Conservation (phyloP, 106 monocot genomes). For the Dendrobium officinale region DNA sequence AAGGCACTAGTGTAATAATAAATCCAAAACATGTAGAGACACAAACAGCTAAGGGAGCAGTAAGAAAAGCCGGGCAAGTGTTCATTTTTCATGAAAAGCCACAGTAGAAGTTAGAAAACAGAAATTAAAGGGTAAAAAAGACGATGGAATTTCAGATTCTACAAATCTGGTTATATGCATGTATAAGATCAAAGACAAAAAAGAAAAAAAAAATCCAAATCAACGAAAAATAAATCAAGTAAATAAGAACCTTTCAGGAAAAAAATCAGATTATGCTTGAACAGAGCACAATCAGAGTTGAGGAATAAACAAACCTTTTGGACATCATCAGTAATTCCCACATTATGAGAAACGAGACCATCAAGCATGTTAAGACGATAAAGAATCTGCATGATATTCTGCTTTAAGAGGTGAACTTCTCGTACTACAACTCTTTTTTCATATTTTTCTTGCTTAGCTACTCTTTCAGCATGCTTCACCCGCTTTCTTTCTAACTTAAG, state of each 20-base stretch:
- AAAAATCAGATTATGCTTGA: not conserved
- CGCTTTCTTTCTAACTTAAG: conserved; percentile 63
- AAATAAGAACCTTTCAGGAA: not conserved
- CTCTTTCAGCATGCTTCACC: conserved; percentile 49
- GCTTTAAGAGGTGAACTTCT: conserved; percentile 49
- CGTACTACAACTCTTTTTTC: conserved; percentile 56
- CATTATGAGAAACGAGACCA: conserved; percentile 22
- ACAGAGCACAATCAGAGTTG: not conserved
- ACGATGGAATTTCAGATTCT: not conserved
- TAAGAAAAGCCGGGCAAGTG: not conserved
- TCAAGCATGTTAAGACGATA: conserved; percentile 55
- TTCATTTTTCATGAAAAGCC: not conserved
- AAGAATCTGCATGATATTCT: conserved; percentile 45
- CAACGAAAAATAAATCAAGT: not conserved
- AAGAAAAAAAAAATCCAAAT: not conserved
- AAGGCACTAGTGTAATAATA: not conserved
- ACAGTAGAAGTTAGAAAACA: not conserved
- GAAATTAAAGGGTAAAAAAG: too few relatives aligned
- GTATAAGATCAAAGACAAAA: not conserved
- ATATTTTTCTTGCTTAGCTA: conserved; percentile 49
- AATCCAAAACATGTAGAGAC: not conserved
- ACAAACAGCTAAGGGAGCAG: not conserved
- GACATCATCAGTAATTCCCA: conserved; percentile 40
- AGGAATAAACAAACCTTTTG: conserved; percentile 57
- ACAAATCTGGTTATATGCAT: not conserved